Base-by-base conservation (phyloP, 106 monocot genomes). In the Dioscorea alata region DNA sequence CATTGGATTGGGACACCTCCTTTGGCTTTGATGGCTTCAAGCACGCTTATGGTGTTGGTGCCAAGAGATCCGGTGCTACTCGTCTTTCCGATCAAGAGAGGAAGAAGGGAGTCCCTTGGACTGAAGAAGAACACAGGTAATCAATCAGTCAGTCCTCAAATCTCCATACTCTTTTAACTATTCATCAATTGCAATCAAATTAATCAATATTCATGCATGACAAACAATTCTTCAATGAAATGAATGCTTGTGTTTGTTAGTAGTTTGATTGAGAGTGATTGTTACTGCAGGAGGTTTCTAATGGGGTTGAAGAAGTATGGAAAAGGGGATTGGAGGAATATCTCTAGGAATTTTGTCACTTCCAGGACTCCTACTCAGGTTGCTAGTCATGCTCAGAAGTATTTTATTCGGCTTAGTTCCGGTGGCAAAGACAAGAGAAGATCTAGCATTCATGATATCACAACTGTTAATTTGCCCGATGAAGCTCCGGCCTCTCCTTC, bases 71-170 rank as follows among this genome's bases (percentile, higher is more conserved):
- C 10, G 76, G 73, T n/a, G 70, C n/a, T 13, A 67, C n/a, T 17
- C 28, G 74, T 48, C 20, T 61, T n/a, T 59, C 57, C 17, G 85
- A 81, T 49, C 85, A 85, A n/a, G 81, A 85, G 78, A 81, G 81
- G 75, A 84, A 84, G 74, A 81, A 80, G 31, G 80, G 80, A 2
- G 74, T 84, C 20, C 76, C 80, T 2, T 84, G 84, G 84, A 77
- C 84, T 31, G 84, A 80, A 68, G 84, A 84, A 18, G 85, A 85
- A 35, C 80, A 81, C 80, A 80, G 71, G 85, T 42, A 42, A 8
- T 42, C 42, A 42, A 8, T 42, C 42, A 34, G 3, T 34, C 34
- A 34, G 3, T 34, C 34, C 3, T 34, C 7, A 3, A 34, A 4
- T 34, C 34, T 34, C 7, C 34, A 34, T 34, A 34, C 7, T 34